Evolutionary conservation across 441 rosid species (phyloP).

Genomic region (Euphorbia corollata): DNA sequence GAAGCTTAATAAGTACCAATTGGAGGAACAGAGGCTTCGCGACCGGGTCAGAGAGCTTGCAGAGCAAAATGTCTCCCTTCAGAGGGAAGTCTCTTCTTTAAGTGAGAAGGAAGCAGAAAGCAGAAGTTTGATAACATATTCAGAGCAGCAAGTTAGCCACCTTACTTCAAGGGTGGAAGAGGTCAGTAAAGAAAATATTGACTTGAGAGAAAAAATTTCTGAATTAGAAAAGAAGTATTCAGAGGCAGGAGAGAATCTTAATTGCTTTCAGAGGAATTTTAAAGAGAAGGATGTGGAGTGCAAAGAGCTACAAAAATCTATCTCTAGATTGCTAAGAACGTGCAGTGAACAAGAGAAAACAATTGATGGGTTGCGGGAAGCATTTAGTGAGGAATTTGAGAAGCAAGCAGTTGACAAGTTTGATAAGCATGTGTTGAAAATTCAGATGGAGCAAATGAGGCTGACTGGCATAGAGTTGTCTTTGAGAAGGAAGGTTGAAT

Average conservation of each 20-base stretch:
- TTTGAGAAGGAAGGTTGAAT: slow-evolving; percentile 68
- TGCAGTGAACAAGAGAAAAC: slow-evolving; percentile 84
- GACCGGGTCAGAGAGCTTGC: slow-evolving; percentile 94
- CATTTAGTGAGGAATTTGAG: slow-evolving; percentile 36
- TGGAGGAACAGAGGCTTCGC: slow-evolving; percentile 85
- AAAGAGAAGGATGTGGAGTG: slow-evolving; percentile 88
- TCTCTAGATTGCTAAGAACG: slow-evolving; percentile 56
- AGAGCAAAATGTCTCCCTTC: slow-evolving; percentile 88
- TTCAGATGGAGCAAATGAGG: slow-evolving; percentile 83
- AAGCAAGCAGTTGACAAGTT: slow-evolving; percentile 39
- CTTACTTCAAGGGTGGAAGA: slow-evolving; percentile 49
- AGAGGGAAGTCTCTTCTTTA: slow-evolving; percentile 66
- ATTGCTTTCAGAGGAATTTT: slow-evolving; percentile 52
- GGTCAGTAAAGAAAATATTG: slow-evolving; percentile 45
- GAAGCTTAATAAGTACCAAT: slow-evolving; percentile 68
- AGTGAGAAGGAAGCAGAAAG: slow-evolving; percentile 64
- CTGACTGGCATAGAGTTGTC: slow-evolving; percentile 70
- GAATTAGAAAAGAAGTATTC: slow-evolving; percentile 46
- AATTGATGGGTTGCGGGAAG: slow-evolving; percentile 63
- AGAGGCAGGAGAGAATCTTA: slow-evolving; percentile 45
- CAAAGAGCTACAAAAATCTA: slow-evolving; percentile 74
- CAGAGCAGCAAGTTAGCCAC: slow-evolving; percentile 55
- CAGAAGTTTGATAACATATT: slow-evolving; percentile 43
- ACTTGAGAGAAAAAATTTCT: slow-evolving; percentile 40
- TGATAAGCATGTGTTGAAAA: slow-evolving; percentile 42